phyloP scores from a whole-genome alignment of 805 yeast genomes.

The Ogataea ganodermae region DNA sequence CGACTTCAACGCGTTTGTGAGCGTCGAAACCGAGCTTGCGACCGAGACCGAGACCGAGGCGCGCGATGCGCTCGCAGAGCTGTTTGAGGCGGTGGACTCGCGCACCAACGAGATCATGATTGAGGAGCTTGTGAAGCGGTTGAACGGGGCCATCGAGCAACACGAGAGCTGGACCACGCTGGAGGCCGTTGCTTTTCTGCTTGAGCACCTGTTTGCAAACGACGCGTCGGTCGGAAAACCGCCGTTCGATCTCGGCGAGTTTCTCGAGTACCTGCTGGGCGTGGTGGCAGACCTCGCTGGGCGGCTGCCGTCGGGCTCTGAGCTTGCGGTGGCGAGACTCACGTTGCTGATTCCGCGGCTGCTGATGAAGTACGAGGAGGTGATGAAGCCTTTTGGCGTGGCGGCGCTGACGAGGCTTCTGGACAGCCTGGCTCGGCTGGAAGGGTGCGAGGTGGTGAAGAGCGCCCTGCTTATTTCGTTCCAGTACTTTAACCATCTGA shows the following conservation, averaged over 20 bases:
- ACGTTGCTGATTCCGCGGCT: conserved; percentile 57
- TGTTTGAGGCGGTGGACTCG: conserved; percentile 50
- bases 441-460: conserved; percentile 25
- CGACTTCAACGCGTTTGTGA: conserved; percentile 70
- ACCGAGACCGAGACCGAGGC: conserved; percentile 45
- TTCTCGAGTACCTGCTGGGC: conserved; percentile 25
- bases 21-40: conserved; percentile 72
- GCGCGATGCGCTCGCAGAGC: conserved; percentile 63
- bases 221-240: conserved; percentile 30
- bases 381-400: conserved; percentile 27
- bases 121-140: conserved; percentile 21
- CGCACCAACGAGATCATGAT: conserved; percentile 39
- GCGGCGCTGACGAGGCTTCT: conserved; percentile 27
- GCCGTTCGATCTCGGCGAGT: conserved; percentile 24
- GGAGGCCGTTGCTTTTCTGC: conserved; percentile 45
- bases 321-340: conserved; percentile 49
- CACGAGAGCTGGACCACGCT: conserved; percentile 31
- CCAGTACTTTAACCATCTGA: conserved; percentile 43
- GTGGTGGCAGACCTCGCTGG: conserved; percentile 15
- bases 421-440: conserved; percentile 25
- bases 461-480: conserved; percentile 50
- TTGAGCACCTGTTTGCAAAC: conserved; percentile 46
- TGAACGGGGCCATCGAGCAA: conserved; percentile 13
- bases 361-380: conserved; percentile 50
- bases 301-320: conserved; percentile 24